Percentiles rank a stretch among this genome's conserved stretches.
Conservation (phyloP, 2,329 filamentous ascomycete genomes). For the Arachnomyces sp. region DNA sequence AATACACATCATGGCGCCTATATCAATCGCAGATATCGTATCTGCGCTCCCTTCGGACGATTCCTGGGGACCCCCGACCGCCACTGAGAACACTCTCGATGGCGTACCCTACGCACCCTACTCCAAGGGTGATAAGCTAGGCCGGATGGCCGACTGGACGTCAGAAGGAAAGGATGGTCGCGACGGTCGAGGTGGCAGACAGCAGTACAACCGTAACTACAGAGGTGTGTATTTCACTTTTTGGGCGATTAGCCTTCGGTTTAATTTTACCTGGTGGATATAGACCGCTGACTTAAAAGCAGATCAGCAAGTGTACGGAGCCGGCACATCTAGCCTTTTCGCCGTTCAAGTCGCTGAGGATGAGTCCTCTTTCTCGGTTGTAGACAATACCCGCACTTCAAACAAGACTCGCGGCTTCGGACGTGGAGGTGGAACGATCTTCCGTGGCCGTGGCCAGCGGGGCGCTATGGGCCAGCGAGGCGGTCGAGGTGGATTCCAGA, state of each 20-base stretch:
- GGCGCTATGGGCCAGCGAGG: conserved; percentile 68
- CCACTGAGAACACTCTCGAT: conserved; percentile 79
- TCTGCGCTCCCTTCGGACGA: conserved; percentile 65
- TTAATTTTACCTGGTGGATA: conserved; percentile 7
- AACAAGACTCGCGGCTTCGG: conserved; percentile 74
- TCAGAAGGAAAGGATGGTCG: conserved; percentile 67
- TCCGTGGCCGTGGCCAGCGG: conserved; percentile 68
- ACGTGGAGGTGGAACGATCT: conserved; percentile 81
- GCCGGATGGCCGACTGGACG: conserved; percentile 99
- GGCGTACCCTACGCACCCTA: conserved; percentile 96
- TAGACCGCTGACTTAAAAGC: conserved; percentile 6
- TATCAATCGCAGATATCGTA: conserved; percentile 59
- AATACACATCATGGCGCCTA: conserved; percentile 40
- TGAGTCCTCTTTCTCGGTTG: conserved; percentile 94
- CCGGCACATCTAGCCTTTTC: conserved; percentile 78
- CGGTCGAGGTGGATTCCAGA: conserved; percentile 64
- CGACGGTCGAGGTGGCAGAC: conserved; percentile 68
- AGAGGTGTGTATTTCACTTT: conserved; percentile 55
- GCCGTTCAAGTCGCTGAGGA: conserved; percentile 88
- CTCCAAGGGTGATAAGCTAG: conserved; percentile 97
- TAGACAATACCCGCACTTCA: conserved; percentile 86
- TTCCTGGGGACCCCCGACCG: conserved; percentile 79
- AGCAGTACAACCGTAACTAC: conserved; percentile 88
- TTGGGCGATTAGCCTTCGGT: conserved; percentile 1
- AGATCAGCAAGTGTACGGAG: conserved; percentile 97